Evolutionary conservation across 148 eudicot genomes (phyloP).

Genomic region (Mesembryanthemum crystallinum): DNA sequence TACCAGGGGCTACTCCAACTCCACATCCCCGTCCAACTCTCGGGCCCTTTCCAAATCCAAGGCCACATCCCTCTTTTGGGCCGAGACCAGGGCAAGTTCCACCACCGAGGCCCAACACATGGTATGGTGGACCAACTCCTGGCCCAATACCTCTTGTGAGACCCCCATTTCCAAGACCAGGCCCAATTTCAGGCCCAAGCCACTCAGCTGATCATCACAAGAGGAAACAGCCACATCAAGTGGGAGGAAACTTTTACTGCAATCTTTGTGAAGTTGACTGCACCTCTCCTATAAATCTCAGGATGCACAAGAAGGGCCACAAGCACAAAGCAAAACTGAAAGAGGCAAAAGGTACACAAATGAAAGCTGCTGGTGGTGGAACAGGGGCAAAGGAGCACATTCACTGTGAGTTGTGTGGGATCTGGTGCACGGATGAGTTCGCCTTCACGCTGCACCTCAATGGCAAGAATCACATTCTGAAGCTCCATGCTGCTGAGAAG

Average conservation of each 20-base stretch:
- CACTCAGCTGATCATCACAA: conserved; percentile 7
- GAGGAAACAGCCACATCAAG: conserved; percentile 11
- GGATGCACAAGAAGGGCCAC: conserved; percentile 44
- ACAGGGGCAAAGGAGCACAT: not conserved
- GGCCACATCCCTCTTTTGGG: not conserved
- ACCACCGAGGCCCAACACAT: conserved; percentile 7
- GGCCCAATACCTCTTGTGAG: not conserved
- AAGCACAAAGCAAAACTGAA: conserved; percentile 41
- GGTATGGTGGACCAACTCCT: not conserved
- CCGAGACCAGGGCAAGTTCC: conserved; percentile 4
- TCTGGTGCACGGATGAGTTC: conserved; percentile 19
- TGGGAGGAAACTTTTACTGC: conserved; percentile 12
- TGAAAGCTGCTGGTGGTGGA: not conserved
- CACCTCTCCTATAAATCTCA: conserved; percentile 21
- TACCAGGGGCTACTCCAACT: too few relatives aligned
- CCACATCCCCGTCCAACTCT: too few relatives aligned
- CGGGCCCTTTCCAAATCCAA: conserved; percentile 14
- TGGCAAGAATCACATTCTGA: conserved; percentile 26
- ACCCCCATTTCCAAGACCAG: too few relatives aligned
- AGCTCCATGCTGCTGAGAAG: conserved; percentile 18
- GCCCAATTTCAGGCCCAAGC: not conserved
- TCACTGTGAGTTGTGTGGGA: conserved; percentile 19
- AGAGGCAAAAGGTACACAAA: not conserved
- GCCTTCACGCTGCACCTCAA: conserved; percentile 19
- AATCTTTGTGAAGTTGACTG: conserved; percentile 22